A percentile compares a stretch with the other conserved stretches of the same genome.
These are phyloP conservation scores for Eimeria acervulina DNA, from an alignment of 169 alveolate species.

Conservation along the genomic window DNA sequence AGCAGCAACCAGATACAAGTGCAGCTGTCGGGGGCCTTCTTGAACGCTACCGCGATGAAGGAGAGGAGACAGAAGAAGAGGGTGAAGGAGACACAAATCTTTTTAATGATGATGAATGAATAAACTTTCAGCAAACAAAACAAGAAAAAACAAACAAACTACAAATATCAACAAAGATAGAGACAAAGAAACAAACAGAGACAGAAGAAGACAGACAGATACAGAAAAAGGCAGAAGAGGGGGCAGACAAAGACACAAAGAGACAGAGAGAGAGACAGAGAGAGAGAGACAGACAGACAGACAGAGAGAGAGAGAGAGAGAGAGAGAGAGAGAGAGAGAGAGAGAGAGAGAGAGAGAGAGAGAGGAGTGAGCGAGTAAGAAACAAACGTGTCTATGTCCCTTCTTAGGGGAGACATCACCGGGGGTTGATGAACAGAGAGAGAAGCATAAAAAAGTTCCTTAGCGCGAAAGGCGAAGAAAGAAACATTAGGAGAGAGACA, in stretches of 20 bases:
- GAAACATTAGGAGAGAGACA: too few relatives aligned
- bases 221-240: too few relatives aligned
- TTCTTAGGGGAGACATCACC: too few relatives aligned
- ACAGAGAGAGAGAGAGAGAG: constrained; percentile 51
- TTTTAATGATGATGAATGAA: neutral
- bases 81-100: neutral
- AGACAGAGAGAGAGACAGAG: neutral
- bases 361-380: neutral
- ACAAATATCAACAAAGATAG: too few relatives aligned
- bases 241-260: neutral
- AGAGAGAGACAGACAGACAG: neutral
- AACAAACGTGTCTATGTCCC: neutral
- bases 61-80: constrained; percentile 29
- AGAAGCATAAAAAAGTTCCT: too few relatives aligned
- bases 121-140: neutral
- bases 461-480: too few relatives aligned
- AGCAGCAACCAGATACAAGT: neutral
- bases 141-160: too few relatives aligned
- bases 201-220: too few relatives aligned
- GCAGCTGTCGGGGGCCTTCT: constrained; percentile 24
- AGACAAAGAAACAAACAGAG: too few relatives aligned
- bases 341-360: constrained; percentile 56
- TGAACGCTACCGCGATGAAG: neutral
- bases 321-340: neutral
- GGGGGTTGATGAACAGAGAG: too few relatives aligned